Evolutionary conservation across 257 asterid genomes (phyloP).

Genomic region (Solanum etuberosum): DNA sequence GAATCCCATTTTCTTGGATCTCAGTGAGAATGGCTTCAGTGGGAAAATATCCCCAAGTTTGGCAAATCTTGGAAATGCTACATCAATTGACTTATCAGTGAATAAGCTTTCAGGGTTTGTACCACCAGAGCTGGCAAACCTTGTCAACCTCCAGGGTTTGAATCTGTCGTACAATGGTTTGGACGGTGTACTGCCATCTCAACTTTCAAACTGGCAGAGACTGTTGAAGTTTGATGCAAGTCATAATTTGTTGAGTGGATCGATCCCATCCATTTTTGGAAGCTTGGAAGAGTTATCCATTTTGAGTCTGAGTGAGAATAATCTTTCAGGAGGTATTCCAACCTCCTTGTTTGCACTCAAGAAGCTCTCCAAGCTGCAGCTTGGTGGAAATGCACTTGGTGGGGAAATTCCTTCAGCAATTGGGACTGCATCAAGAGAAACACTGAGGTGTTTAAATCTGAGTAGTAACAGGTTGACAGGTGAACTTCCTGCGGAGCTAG

Average conservation of each 20-base stretch:
- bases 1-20: constrained; percentile 38
- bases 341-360: constrained; percentile 36
- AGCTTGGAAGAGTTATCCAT: constrained; percentile 33
- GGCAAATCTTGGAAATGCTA: constrained; percentile 28
- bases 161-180: constrained; percentile 54
- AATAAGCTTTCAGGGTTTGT: constrained; percentile 48
- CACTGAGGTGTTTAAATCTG: constrained; percentile 46
- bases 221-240: constrained; percentile 46
- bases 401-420: constrained; percentile 38
- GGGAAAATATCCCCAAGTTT: constrained; percentile 56
- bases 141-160: constrained; percentile 32
- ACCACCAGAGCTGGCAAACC: constrained; percentile 49
- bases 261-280: constrained; percentile 38
- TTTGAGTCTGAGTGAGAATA: constrained; percentile 55
- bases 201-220: constrained; percentile 36
- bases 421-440: constrained; percentile 22
- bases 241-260: constrained; percentile 50
- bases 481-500: constrained; percentile 40
- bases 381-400: constrained; percentile 56
- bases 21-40: constrained; percentile 38
- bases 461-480: constrained; percentile 54
- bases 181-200: constrained; percentile 40
- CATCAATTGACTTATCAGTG: constrained; percentile 42
- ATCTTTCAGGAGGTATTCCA: constrained; percentile 42
- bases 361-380: constrained; percentile 45